Evolutionary conservation across 2,329 filamentous ascomycete species (phyloP), one percentile per base, ranked within the genome.

Genomic region (Cladophialophora exuberans): DNA sequence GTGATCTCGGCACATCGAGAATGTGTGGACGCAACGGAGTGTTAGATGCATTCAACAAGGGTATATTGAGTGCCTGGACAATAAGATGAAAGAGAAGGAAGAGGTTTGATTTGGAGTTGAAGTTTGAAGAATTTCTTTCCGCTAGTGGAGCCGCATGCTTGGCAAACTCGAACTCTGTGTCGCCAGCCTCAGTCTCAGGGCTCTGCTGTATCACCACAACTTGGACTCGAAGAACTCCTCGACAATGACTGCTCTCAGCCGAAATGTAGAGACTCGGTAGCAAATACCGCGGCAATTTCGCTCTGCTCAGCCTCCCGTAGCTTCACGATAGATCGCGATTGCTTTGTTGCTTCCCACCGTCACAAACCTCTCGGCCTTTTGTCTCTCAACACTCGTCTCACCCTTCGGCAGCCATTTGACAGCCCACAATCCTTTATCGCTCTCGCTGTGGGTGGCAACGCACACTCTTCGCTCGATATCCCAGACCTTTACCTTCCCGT

Each of bases 401-500:
- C 73, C 72, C 74, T 88, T 91, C 9, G 88, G 88, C 57, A 96
- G 72, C 90, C 90, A 96, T 66, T 84, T 87, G 23, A 92, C 89
- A 51, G 84, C 83, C 88, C 92, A 97, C 2, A 97, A 69, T 0
- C 86, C 83, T 72, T 89, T 88, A 61, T 93, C 92, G 4, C 89
- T 91, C 75, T 97, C 92, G 54, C 87, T 92, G 69, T 96, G 90
- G 7, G 94, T 99, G 10, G 93, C 91, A 39, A 99, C 94, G 69
- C 94, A 97, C 3, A 81, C 80, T 53, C 85, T 83, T 28, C 86
- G 83, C 65, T 96, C 91, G 56, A 97, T 83, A 25, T 90, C 93
- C 94, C 94, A 99, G 25, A 97, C 89, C 73, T 96, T 97, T 57
- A 89, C 90, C 72, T 96, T 97, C 31, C 94, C 93, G 68, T 97